phyloP scores from a whole-genome alignment of 2,329 filamentous ascomycete species.

The Hymenotorrendiella dingleyae region DNA sequence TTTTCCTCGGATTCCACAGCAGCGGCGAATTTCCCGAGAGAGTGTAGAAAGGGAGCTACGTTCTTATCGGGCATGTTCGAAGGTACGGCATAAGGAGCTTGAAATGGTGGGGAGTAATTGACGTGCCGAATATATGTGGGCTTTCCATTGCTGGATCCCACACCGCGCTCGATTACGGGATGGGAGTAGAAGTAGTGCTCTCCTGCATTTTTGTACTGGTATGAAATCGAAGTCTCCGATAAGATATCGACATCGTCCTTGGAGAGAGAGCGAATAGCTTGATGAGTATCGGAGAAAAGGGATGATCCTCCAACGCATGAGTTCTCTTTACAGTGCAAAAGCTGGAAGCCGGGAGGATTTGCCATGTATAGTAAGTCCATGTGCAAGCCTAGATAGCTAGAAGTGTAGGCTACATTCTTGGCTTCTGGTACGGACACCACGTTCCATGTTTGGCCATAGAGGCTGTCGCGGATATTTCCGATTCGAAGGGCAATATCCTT shows the following conservation, averaged over 20 bases:
- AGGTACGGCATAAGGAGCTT: slow-evolving; percentile 39
- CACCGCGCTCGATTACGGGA: slow-evolving; percentile 44
- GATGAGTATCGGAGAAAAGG: slow-evolving; percentile 73
- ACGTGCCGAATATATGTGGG: slow-evolving; percentile 29
- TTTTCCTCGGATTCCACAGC: slow-evolving; percentile 51
- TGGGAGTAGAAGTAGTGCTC: slow-evolving; percentile 56
- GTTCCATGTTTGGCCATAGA: slow-evolving; percentile 89
- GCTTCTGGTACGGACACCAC: slow-evolving; percentile 75
- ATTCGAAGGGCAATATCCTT: slow-evolving; percentile 64
- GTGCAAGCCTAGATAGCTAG: slow-evolving; percentile 75
- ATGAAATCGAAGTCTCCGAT: slow-evolving; percentile 41
- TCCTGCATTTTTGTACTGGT: slow-evolving; percentile 62
- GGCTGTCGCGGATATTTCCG: slow-evolving; percentile 74
- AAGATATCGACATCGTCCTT: slow-evolving; percentile 35
- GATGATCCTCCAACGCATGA: slow-evolving; percentile 75
- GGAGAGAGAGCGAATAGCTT: slow-evolving; percentile 45
- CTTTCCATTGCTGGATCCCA: background rate
- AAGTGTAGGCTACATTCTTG: slow-evolving; percentile 90
- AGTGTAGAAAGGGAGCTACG: slow-evolving; percentile 32
- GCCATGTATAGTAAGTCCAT: slow-evolving; percentile 88
- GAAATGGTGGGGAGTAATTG: slow-evolving; percentile 78
- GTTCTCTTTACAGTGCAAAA: slow-evolving; percentile 85
- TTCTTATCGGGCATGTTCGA: slow-evolving; percentile 10
- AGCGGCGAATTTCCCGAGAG: slow-evolving; percentile 49
- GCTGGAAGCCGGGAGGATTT: slow-evolving; percentile 73